Evolutionary conservation across 371 early-diverging fungal species (phyloP).

Genomic region (Syncephalastrum racemosum): DNA sequence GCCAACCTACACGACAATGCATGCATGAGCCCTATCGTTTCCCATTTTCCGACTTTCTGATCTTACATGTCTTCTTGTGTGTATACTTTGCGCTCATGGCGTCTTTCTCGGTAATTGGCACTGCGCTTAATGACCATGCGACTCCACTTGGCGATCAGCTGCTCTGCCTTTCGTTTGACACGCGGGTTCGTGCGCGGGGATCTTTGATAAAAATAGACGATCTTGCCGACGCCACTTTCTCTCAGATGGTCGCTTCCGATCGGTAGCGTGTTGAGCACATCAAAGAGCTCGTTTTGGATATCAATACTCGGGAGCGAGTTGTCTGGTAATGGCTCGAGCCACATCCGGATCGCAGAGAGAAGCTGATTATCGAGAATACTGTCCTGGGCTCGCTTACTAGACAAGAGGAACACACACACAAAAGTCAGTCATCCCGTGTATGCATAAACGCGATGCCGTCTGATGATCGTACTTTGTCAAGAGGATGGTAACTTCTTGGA

Average conservation of each 20-base stretch:
- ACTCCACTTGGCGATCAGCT: conserved; percentile 86
- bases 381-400: conserved; percentile 62
- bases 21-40: not conserved
- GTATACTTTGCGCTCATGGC: conserved; percentile 35
- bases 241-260: conserved; percentile 87
- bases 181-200: conserved; percentile 79
- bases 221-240: conserved; percentile 89
- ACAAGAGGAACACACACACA: not conserved
- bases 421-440: not conserved
- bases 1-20: conserved; percentile 14
- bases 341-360: conserved; percentile 82
- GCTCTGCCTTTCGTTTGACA: conserved; percentile 77
- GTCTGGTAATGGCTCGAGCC: conserved; percentile 98
- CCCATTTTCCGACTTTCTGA: not conserved
- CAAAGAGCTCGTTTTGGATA: conserved; percentile 86
- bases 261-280: conserved; percentile 72
- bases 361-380: conserved; percentile 86
- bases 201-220: conserved; percentile 93
- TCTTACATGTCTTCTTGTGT: conserved; percentile 43
- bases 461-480: conserved; percentile 61
- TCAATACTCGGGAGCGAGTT: conserved; percentile 92
- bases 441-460: not conserved
- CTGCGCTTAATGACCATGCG: conserved; percentile 82
- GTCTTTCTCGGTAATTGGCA: conserved; percentile 73
- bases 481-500: conserved; percentile 66